Evolutionary conservation across 495 filamentous ascomycete genomes (phyloP).

Genomic region (Collariella sp.): DNA sequence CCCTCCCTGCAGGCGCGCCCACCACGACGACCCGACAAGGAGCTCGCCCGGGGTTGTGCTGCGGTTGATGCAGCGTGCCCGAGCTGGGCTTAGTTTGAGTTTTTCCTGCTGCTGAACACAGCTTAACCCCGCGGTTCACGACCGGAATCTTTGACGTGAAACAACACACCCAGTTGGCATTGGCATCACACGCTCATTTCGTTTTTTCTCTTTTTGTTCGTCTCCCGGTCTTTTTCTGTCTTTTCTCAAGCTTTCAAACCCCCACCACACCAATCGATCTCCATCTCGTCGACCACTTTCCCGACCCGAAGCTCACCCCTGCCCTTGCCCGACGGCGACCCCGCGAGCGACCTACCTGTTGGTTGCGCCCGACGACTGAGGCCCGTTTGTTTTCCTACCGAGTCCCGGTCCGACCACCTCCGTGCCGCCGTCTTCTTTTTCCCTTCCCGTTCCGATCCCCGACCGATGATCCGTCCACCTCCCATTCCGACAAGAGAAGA

Average conservation of each 20-base stretch:
- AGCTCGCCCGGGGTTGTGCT: conserved; percentile 11
- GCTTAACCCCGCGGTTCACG: background rate
- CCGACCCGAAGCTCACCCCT: background rate
- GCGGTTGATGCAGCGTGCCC: conserved; percentile 19
- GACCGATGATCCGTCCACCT: background rate
- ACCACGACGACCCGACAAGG: background rate
- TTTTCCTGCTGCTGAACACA: conserved; percentile 10
- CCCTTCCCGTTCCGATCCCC: background rate
- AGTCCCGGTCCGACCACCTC: background rate
- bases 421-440: too few relatives aligned
- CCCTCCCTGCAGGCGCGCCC: background rate
- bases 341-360: background rate
- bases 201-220: background rate
- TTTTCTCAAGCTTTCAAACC: background rate
- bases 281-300: background rate
- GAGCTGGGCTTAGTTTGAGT: conserved; percentile 18
- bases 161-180: background rate
- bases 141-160: background rate
- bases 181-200: background rate
- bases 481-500: background rate
- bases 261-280: background rate
- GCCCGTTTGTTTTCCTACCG: background rate
- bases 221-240: background rate
- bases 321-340: background rate
- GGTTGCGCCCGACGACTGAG: background rate